Conservation (phyloP, 2,329 filamentous ascomycete genomes). For the Stagonosporopsis rhizophila region DNA sequence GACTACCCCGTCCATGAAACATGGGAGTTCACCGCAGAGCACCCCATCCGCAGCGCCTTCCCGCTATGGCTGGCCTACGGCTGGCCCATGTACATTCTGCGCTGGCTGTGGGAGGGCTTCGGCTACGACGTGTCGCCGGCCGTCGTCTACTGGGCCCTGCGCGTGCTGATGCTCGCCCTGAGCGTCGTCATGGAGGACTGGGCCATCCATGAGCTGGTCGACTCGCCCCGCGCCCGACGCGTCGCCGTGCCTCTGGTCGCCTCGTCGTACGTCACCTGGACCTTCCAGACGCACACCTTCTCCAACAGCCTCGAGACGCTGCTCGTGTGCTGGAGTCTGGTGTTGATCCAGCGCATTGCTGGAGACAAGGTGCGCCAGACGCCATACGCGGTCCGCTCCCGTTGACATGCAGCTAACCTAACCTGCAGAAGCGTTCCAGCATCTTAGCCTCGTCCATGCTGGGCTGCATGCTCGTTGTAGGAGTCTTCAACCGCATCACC, state of each 20-base stretch:
- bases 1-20: constrained; percentile 87
- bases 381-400: constrained; percentile 43
- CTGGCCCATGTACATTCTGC: constrained; percentile 88
- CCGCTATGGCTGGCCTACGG: constrained; percentile 96
- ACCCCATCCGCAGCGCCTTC: constrained; percentile 94
- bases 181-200: constrained; percentile 98
- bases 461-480: constrained; percentile 81
- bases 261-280: constrained; percentile 98
- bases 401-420: constrained; percentile 42
- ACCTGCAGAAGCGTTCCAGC: constrained; percentile 72
- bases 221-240: constrained; percentile 72
- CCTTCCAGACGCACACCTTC: constrained; percentile 97
- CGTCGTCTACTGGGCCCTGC: constrained; percentile 86
- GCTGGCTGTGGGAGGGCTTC: constrained; percentile 90
- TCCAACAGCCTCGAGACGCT: constrained; percentile 97
- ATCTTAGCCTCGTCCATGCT: constrained; percentile 78
- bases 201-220: constrained; percentile 91
- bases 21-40: constrained; percentile 92
- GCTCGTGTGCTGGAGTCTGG: constrained; percentile 89
- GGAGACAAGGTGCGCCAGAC: constrained; percentile 69
- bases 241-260: constrained; percentile 84
- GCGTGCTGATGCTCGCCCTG: constrained; percentile 89
- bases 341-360: constrained; percentile 86
- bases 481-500: constrained; percentile 95
- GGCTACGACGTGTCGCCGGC: constrained; percentile 83